Percentiles rank a stretch among this genome's conserved stretches.
Evolutionary conservation across 1,139 yeast species (phyloP).

Genomic region (Kodamaea arcana): DNA sequence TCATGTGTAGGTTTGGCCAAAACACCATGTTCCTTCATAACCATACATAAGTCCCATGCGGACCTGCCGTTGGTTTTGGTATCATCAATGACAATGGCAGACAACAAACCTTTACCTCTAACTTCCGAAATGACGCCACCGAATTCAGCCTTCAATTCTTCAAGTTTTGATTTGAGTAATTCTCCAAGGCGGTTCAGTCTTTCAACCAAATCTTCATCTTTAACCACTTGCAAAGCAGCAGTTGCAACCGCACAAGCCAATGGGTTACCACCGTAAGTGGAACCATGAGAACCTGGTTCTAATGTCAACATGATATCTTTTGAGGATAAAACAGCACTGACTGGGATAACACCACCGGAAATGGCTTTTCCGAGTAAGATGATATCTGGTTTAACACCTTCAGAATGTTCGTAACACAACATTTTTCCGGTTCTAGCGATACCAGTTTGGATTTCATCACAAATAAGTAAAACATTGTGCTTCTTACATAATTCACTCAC

Average conservation of each 20-base stretch:
- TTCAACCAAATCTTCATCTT: slow-evolving; percentile 81
- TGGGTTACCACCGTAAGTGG: slow-evolving; percentile 98
- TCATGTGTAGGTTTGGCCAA: slow-evolving; percentile 97
- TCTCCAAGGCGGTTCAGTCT: slow-evolving; percentile 72
- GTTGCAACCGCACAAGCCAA: slow-evolving; percentile 90
- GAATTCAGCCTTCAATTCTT: slow-evolving; percentile 54
- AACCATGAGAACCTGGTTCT: slow-evolving; percentile 96
- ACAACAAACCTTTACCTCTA: slow-evolving; percentile 86
- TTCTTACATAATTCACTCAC: slow-evolving; percentile 76
- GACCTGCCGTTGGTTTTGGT: slow-evolving; percentile 81
- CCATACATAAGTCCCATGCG: slow-evolving; percentile 93
- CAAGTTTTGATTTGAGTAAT: slow-evolving; percentile 62
- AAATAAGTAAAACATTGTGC: slow-evolving; percentile 81
- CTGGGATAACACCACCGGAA: slow-evolving; percentile 93
- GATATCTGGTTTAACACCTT: slow-evolving; percentile 77
- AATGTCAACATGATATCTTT: slow-evolving; percentile 84
- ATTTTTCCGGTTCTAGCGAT: slow-evolving; percentile 95
- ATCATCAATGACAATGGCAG: slow-evolving; percentile 89
- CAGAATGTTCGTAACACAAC: slow-evolving; percentile 85
- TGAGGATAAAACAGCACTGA: slow-evolving; percentile 85
- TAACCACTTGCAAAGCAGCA: slow-evolving; percentile 88
- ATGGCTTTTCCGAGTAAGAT: slow-evolving; percentile 90
- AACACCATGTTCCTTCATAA: slow-evolving; percentile 85
- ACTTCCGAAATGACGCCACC: slow-evolving; percentile 82
- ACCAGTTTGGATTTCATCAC: slow-evolving; percentile 98